Evolutionary conservation across 768 basidiomycete genomes (phyloP).

Genomic region (Tephrocybe rancida): DNA sequence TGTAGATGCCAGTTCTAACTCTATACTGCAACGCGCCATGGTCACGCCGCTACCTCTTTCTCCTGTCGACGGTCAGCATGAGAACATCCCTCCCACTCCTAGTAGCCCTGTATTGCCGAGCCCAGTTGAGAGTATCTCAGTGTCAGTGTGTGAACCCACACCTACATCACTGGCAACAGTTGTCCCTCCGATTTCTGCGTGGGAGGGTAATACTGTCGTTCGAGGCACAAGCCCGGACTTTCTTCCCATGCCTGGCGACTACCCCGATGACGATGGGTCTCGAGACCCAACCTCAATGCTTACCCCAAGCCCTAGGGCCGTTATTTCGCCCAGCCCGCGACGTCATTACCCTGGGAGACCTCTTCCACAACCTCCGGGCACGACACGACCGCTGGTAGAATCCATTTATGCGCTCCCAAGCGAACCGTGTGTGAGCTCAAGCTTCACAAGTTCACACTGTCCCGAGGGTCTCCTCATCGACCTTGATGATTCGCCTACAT

Average conservation of each 20-base stretch:
- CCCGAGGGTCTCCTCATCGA: constrained; percentile 62
- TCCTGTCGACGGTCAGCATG: constrained; percentile 26
- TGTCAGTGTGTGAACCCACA: background rate
- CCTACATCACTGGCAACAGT: background rate
- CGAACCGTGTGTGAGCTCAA: constrained; percentile 16
- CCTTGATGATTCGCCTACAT: constrained; percentile 43
- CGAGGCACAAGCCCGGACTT: background rate
- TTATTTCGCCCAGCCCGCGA: constrained; percentile 27
- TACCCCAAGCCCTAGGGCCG: constrained; percentile 15
- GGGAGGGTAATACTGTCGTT: background rate
- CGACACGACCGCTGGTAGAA: constrained; percentile 29
- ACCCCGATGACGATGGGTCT: background rate
- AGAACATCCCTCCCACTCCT: background rate
- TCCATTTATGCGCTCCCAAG: constrained; percentile 35
- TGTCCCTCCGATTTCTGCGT: background rate
- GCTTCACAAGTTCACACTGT: constrained; percentile 23
- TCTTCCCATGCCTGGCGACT: background rate
- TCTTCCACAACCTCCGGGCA: constrained; percentile 46
- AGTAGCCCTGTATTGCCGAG: background rate
- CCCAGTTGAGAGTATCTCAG: background rate
- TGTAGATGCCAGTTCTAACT: constrained; percentile 15
- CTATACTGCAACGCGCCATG: constrained; percentile 33
- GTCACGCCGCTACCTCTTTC: constrained; percentile 41
- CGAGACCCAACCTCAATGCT: background rate
- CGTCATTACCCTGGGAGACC: constrained; percentile 60